phyloP scores from a whole-genome alignment of 257 asterid genomes.

The Forsythia viridissima region DNA sequence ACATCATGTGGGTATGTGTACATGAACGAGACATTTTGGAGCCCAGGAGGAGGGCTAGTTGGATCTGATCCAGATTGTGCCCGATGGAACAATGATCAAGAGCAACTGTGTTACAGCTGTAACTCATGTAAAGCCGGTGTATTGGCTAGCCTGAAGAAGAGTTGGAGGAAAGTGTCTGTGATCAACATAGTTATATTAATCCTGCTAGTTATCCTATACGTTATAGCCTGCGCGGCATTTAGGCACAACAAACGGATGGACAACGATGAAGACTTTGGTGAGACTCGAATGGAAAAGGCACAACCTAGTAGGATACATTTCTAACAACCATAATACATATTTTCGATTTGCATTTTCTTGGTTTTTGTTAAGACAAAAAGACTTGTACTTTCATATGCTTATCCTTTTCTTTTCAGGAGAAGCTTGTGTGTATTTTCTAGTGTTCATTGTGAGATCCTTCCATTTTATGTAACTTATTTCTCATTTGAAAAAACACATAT shows the following conservation, averaged over 20 bases:
- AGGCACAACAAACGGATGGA: conserved; percentile 69
- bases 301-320: conserved; percentile 84
- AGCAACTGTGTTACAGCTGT: conserved; percentile 61
- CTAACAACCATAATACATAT: conserved; percentile 1
- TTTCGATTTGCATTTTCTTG: background rate
- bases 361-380: background rate
- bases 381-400: background rate
- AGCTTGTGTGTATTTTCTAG: background rate
- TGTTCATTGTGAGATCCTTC: background rate
- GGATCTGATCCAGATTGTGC: conserved; percentile 58
- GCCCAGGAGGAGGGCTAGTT: conserved; percentile 31
- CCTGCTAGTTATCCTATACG: conserved; percentile 61
- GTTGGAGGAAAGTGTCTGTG: conserved; percentile 86
- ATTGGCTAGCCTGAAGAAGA: conserved; percentile 72
- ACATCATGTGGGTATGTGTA: conserved; percentile 67
- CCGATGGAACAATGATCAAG: conserved; percentile 74
- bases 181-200: conserved; percentile 66
- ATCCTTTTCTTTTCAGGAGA: too few relatives aligned
- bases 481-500: background rate
- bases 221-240: conserved; percentile 65
- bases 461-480: background rate
- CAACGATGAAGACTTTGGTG: conserved; percentile 71
- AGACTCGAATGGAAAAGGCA: conserved; percentile 86
- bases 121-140: conserved; percentile 92
- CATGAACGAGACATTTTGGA: conserved; percentile 73